Evolutionary conservation across 2,329 filamentous ascomycete species (phyloP).

Genomic region (Alternaria sp.): DNA sequence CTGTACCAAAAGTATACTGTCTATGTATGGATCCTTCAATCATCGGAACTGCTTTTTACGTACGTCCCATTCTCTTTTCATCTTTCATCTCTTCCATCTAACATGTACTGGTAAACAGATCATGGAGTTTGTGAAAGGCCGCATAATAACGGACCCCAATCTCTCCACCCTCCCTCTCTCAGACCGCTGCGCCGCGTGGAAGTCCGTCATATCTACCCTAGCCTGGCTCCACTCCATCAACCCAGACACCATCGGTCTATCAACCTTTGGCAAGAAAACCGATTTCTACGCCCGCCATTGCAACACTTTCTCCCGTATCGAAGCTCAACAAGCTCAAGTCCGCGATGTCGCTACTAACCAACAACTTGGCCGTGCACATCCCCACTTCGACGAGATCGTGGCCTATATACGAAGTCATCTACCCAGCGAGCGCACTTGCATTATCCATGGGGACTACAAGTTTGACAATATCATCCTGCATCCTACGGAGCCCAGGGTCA

Average conservation of each 20-base stretch:
- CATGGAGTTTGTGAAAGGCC: slow-evolving; percentile 92
- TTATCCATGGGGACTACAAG: slow-evolving; percentile 96
- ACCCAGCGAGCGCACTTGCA: slow-evolving; percentile 77
- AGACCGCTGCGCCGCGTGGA: slow-evolving; percentile 62
- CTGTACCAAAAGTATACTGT: slow-evolving; percentile 82
- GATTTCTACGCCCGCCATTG: slow-evolving; percentile 89
- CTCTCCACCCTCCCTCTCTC: slow-evolving; percentile 72
- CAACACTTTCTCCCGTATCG: slow-evolving; percentile 80
- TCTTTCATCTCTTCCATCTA: not conserved
- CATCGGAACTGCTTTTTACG: slow-evolving; percentile 89
- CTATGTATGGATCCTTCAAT: slow-evolving; percentile 82
- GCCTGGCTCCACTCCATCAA: slow-evolving; percentile 83
- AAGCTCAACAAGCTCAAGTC: slow-evolving; percentile 76
- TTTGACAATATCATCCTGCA: slow-evolving; percentile 73
- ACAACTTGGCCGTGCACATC: slow-evolving; percentile 74
- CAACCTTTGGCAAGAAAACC: slow-evolving; percentile 72
- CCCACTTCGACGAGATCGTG: slow-evolving; percentile 80
- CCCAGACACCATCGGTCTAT: slow-evolving; percentile 71
- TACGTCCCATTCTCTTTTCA: slow-evolving; percentile 14
- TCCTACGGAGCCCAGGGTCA: slow-evolving; percentile 82
- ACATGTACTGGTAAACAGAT: slow-evolving; percentile 56
- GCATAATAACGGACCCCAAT: slow-evolving; percentile 87
- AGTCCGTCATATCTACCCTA: slow-evolving; percentile 74
- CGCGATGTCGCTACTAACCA: slow-evolving; percentile 73
- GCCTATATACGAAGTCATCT: slow-evolving; percentile 72